Percentiles rank a stretch among this genome's conserved stretches.
phyloP scores from a whole-genome alignment of 176 grass and related monocot species.

The Thalia dealbata region DNA sequence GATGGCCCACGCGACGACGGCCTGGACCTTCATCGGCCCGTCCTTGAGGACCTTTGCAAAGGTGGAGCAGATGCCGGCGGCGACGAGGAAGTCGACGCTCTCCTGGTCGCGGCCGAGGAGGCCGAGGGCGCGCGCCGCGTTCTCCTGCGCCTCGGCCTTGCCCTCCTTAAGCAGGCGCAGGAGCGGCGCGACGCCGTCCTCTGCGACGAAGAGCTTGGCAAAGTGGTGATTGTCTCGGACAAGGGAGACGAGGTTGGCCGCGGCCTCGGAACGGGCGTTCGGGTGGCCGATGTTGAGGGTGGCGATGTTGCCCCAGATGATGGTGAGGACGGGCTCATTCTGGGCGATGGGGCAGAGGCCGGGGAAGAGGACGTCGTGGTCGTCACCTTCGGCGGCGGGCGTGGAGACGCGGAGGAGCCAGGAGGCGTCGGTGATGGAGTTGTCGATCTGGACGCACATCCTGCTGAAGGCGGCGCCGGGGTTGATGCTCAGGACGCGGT shows the following conservation, averaged over 20 bases:
- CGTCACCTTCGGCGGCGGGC: neutral
- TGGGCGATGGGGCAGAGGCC: conserved; percentile 1
- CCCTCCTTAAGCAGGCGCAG: conserved; percentile 11
- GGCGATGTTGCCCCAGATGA: conserved; percentile 11
- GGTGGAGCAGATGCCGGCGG: neutral
- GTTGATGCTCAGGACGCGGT: neutral
- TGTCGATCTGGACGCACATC: neutral
- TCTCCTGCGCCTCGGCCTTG: conserved; percentile 2
- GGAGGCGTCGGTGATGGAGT: neutral
- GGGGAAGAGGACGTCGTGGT: neutral
- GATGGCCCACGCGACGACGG: conserved; percentile 3
- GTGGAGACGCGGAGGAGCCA: conserved; percentile 10
- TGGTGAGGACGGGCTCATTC: neutral
- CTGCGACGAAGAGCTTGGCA: conserved; percentile 4
- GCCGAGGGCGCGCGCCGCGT: conserved; percentile 9
- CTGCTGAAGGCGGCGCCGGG: neutral
- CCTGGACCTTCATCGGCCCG: conserved; percentile 10
- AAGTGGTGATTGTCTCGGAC: conserved; percentile 10
- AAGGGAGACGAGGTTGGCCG: neutral
- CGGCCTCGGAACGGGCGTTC: neutral
- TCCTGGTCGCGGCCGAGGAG: conserved; percentile 7
- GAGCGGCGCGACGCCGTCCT: conserved; percentile 4
- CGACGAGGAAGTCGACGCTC: conserved; percentile 3
- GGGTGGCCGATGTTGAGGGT: neutral
- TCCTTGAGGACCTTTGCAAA: conserved; percentile 1